Evolutionary conservation across 805 yeast genomes (phyloP), one percentile per base, ranked within the genome.

Genomic region (Saccharomycopsis malanga): DNA sequence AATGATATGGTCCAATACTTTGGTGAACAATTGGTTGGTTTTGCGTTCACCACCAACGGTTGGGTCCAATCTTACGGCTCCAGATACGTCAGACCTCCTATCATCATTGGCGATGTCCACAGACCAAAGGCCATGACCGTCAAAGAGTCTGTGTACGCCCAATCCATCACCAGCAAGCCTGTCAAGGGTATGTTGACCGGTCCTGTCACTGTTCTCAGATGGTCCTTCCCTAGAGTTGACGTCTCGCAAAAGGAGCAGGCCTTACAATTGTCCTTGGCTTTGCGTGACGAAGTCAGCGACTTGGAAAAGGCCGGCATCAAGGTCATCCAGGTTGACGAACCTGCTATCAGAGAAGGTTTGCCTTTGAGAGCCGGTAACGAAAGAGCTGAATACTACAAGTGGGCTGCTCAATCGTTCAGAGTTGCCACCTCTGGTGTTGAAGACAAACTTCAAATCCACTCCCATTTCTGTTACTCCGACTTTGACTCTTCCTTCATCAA

Each of bases 51-150:
- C 73, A 76, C 85, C 61, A 87, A 87, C 80, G 99, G 99, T 73
- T 93, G 99, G 99, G 99, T 93, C 64, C 99, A 93, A 80, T 93
- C 98, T 59, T 93, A 91, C 72, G 99, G 99, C 79, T 89, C 98
- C 58, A 87, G 99, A 79, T 93, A 93, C 75, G 99, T 93, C 61
- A 88, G 98, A 79, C 98, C 98, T 69, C 98, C 98, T 63, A 86
- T 93, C 66, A 81, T 93, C 71, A 97, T 91, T 63, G 98, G 98
- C 78, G 98, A 93, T 72, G 87, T 93, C 64, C 89, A 97, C 48
- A 89, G 98, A 79, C 97, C 98, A 69, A 80, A 79, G 67, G 85
- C 98, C 59, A 91, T 93, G 96, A 82, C 98, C 61, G 98, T 93
- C 61, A 91, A 88, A 79, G 98, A 93, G 79, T 89, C 97, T 55